Percentiles rank a stretch among this genome's conserved stretches.
These are phyloP conservation scores for Ogataea corticis DNA, from an alignment of 805 yeast species.

Conservation along the genomic window DNA sequence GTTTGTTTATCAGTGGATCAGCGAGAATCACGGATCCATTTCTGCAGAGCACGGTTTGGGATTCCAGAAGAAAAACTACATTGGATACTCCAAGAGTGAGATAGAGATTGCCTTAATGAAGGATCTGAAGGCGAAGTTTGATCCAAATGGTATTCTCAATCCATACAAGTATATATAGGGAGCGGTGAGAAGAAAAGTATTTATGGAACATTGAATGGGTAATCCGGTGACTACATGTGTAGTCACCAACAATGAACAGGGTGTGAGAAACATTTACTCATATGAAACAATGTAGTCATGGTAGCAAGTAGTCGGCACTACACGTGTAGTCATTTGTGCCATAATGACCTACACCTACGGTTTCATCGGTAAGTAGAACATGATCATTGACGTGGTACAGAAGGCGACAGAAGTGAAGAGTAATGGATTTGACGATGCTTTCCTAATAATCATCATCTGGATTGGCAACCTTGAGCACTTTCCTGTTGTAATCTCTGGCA, in stretches of 20 bases:
- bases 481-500: conserved; percentile 78
- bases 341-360: no score
- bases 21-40: conserved; percentile 74
- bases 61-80: conserved; percentile 90
- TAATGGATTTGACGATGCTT: no score
- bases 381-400: no score
- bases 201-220: no score
- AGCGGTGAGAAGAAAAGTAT: no score
- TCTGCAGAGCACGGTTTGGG: conserved; percentile 98
- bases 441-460: conserved; percentile 68
- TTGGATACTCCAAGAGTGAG: conserved; percentile 79
- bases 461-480: conserved; percentile 82
- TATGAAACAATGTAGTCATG: no score
- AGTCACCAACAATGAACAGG: no score
- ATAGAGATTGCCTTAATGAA: conserved; percentile 74
- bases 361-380: no score
- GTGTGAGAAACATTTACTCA: background rate
- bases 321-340: no score
- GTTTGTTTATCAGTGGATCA: conserved; percentile 89
- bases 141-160: conserved; percentile 89
- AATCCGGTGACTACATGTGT: no score
- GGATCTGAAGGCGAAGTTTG: conserved; percentile 75
- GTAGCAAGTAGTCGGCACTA: no score
- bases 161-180: conserved; percentile 84
- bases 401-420: no score